Conservation (phyloP, 2,329 filamentous ascomycete species). For the Stachybotrys chlorohalonatus region DNA sequence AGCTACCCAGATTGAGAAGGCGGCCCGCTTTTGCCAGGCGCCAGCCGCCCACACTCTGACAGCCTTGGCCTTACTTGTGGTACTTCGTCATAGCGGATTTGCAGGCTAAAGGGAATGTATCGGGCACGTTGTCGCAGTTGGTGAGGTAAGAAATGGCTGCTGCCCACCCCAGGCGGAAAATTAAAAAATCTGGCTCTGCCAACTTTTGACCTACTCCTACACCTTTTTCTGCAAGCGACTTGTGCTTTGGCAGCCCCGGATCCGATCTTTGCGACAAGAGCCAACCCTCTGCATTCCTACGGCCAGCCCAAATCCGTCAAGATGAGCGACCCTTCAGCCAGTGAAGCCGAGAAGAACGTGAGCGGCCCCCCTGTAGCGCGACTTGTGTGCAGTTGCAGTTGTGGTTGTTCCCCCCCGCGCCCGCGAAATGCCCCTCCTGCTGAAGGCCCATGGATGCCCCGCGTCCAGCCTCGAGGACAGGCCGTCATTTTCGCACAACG, state of each 20-base stretch:
- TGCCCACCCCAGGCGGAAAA: background rate
- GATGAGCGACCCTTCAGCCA: constrained; percentile 80
- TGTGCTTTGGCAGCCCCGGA: constrained; percentile 5
- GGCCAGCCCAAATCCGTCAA: constrained; percentile 32
- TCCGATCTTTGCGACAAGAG: constrained; percentile 12
- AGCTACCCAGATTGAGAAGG: background rate
- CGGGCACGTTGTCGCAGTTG: no score
- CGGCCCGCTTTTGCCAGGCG: background rate
- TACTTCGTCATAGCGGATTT: background rate
- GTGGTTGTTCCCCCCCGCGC: constrained; percentile 13
- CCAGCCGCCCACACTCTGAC: no score
- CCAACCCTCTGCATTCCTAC: constrained; percentile 12
- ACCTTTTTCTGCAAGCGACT: constrained; percentile 7
- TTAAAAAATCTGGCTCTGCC: constrained; percentile 3
- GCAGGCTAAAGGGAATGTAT: background rate
- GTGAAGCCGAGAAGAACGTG: constrained; percentile 96
- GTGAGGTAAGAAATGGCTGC: no score
- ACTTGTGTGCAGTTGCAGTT: constrained; percentile 4
- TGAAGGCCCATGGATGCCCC: constrained; percentile 14
- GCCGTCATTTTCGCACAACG: background rate
- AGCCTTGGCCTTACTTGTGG: no score
- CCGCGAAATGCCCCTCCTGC: constrained; percentile 2
- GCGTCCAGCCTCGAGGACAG: constrained; percentile 9
- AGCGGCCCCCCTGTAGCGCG: constrained; percentile 19
- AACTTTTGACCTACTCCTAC: constrained; percentile 5